These are phyloP conservation scores for Calonectria leucothoes DNA, from an alignment of 2,329 filamentous ascomycete species.

Conservation along the genomic window DNA sequence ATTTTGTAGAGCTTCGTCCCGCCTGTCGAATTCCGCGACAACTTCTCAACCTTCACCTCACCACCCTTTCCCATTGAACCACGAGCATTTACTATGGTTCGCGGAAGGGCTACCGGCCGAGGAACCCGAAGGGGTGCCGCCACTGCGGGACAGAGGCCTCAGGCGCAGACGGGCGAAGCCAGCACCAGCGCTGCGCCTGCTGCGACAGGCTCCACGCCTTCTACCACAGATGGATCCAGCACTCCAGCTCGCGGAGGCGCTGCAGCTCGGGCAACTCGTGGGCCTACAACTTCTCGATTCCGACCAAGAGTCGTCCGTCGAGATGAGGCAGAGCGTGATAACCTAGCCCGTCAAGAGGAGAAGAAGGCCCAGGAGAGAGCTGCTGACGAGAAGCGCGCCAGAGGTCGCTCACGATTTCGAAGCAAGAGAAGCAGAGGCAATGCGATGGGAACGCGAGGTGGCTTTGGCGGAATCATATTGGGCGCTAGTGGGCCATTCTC, in stretches of 20 bases:
- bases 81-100: slow-evolving; percentile 42
- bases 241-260: slow-evolving; percentile 47
- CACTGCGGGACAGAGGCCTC: slow-evolving; percentile 38
- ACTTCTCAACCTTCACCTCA: not conserved
- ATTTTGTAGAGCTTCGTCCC: slow-evolving; percentile 43
- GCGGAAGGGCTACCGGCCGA: slow-evolving; percentile 47
- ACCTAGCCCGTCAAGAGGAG: slow-evolving; percentile 57
- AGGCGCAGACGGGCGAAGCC: slow-evolving; percentile 31
- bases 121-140: slow-evolving; percentile 47
- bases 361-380: slow-evolving; percentile 55
- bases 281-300: slow-evolving; percentile 54
- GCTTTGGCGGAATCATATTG: slow-evolving; percentile 48
- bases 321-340: slow-evolving; percentile 62
- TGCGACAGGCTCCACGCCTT: slow-evolving; percentile 30
- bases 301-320: slow-evolving; percentile 61
- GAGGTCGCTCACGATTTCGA: slow-evolving; percentile 53
- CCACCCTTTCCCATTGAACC: not conserved
- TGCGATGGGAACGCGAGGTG: slow-evolving; percentile 56
- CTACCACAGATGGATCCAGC: slow-evolving; percentile 33
- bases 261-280: slow-evolving; percentile 50
- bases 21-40: slow-evolving; percentile 4
- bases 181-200: slow-evolving; percentile 29
- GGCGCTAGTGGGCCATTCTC: slow-evolving; percentile 56
- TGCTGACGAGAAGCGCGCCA: slow-evolving; percentile 52
- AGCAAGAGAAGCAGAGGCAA: slow-evolving; percentile 58